Evolutionary conservation across 2,329 filamentous ascomycete genomes (phyloP).

Genomic region (Pseudogymnoascus sp.): DNA sequence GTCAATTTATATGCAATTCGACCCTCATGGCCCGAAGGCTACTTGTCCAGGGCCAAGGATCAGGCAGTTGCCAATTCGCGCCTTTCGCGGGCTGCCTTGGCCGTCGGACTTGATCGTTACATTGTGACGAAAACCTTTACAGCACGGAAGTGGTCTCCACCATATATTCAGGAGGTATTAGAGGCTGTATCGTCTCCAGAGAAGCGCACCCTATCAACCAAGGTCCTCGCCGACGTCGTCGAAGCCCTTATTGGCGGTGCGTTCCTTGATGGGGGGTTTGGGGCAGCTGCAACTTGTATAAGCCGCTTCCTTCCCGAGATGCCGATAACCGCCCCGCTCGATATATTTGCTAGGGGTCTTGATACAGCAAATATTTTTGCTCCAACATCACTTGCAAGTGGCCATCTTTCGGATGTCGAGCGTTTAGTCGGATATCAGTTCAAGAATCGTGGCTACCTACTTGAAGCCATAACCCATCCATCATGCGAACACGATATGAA

Average conservation of each 20-base stretch:
- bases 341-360: background rate
- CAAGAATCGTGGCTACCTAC: slow-evolving; percentile 54
- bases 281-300: slow-evolving; percentile 56
- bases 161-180: slow-evolving; percentile 43
- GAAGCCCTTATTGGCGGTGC: slow-evolving; percentile 77
- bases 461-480: slow-evolving; percentile 74
- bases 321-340: background rate
- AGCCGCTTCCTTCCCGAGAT: slow-evolving; percentile 56
- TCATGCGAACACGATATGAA: slow-evolving; percentile 44
- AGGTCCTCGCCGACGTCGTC: slow-evolving; percentile 78
- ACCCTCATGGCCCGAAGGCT: slow-evolving; percentile 66
- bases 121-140: slow-evolving; percentile 64
- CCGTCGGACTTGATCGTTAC: slow-evolving; percentile 60
- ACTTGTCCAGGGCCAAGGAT: slow-evolving; percentile 61
- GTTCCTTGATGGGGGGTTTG: slow-evolving; percentile 59
- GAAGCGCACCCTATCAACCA: slow-evolving; percentile 53
- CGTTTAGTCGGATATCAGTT: slow-evolving; percentile 65
- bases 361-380: background rate
- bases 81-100: slow-evolving; percentile 57
- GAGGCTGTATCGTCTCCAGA: slow-evolving; percentile 13
- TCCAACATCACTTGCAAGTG: background rate
- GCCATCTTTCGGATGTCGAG: slow-evolving; percentile 40
- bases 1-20: slow-evolving; percentile 54
- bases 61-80: slow-evolving; percentile 65
- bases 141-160: slow-evolving; percentile 62